Conservation (phyloP, 1,139 yeast species). For the Yamadazyma atlantica region DNA sequence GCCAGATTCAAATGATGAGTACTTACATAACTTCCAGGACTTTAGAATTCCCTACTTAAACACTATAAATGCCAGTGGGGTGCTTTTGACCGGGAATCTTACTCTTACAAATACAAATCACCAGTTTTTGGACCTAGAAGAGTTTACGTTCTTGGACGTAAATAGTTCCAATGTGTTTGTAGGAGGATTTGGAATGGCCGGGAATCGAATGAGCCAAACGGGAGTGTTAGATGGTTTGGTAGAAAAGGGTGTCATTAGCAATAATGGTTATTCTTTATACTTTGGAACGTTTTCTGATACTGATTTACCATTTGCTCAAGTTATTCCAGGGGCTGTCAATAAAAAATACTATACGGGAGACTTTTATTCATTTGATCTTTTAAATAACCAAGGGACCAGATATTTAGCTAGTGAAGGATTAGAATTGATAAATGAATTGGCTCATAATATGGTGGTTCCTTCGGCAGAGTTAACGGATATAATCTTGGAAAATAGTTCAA, state of each 20-base stretch:
- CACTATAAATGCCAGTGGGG: constrained; percentile 27
- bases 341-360: constrained; percentile 44
- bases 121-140: constrained; percentile 14
- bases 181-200: constrained; percentile 55
- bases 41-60: constrained; percentile 29
- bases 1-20: constrained; percentile 13
- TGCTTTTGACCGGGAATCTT: constrained; percentile 24
- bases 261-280: constrained; percentile 59
- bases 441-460: constrained; percentile 40
- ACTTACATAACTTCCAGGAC: constrained; percentile 17
- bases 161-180: constrained; percentile 21
- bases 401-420: constrained; percentile 12
- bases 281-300: constrained; percentile 24
- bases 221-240: constrained; percentile 43
- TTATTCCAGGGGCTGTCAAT: constrained; percentile 64
- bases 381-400: constrained; percentile 33
- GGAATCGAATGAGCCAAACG: constrained; percentile 28
- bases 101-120: constrained; percentile 17
- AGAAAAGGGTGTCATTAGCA: constrained; percentile 31
- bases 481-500: constrained; percentile 43
- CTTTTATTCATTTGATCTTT: constrained; percentile 46
- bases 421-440: constrained; percentile 19
- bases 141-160: constrained; percentile 31
- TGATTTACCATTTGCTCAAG: constrained; percentile 13
- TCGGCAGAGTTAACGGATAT: constrained; percentile 57